Percentiles rank a stretch among this genome's conserved stretches.
Conservation (phyloP, 305 asterid species). For the Andrographis paniculata region DNA sequence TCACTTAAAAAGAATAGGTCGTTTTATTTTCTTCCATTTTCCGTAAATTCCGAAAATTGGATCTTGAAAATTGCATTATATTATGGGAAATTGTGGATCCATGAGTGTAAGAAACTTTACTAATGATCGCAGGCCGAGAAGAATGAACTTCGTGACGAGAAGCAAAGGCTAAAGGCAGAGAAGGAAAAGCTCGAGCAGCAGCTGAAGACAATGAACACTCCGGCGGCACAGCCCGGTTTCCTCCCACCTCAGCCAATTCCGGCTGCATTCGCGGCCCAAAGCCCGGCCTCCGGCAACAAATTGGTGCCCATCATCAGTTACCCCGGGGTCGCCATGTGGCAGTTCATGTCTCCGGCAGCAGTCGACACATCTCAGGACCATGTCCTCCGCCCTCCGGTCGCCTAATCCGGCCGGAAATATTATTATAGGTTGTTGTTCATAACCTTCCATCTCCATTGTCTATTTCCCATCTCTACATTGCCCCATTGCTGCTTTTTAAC, state of each 20-base stretch:
- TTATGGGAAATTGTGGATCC: no score
- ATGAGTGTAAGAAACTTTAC: no score
- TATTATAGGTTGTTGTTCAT: no score
- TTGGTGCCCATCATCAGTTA: conserved; percentile 36
- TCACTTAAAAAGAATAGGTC: conserved; percentile 18
- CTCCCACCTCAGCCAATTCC: conserved; percentile 49
- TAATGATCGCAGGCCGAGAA: conserved; percentile 65
- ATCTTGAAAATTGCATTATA: no score
- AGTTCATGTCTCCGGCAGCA: conserved; percentile 44
- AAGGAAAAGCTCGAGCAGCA: conserved; percentile 76
- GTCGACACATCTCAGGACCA: conserved; percentile 45
- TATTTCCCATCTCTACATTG: no score
- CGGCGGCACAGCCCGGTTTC: conserved; percentile 41
- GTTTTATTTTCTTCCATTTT: no score
- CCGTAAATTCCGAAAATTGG: no score
- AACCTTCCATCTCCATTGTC: no score
- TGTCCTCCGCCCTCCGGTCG: conserved; percentile 45
- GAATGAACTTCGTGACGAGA: conserved; percentile 75
- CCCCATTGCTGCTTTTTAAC: no score
- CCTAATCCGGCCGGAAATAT: conserved; percentile 30
- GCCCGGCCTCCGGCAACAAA: conserved; percentile 34
- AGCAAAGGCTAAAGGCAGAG: conserved; percentile 71
- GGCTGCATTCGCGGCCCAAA: conserved; percentile 55
- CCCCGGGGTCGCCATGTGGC: conserved; percentile 50
- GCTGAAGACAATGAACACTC: conserved; percentile 43